Base-by-base conservation (phyloP, 2,329 filamentous ascomycete genomes). In the Pleomassaria siparia region DNA sequence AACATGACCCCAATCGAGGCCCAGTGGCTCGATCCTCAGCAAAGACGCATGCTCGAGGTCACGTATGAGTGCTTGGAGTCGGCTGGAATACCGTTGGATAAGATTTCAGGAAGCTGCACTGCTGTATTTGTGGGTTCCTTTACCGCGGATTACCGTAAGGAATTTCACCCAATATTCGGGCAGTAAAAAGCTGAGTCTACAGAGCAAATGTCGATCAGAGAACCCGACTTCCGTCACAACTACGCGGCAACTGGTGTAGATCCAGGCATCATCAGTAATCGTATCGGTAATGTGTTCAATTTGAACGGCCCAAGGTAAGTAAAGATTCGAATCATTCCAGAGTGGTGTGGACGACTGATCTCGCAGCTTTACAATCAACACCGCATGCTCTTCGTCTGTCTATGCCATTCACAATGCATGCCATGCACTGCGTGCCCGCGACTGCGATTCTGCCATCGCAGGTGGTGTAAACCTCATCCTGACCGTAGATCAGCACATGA, bases 1-100 rank as follows among this genome's bases (percentile, higher is more conserved):
- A 42, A 36, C 21, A 48, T 53, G 9, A 35, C 40, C 5, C 36
- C 44, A 7, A 15, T 26, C 11, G 55, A 58, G 16, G 51, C 54
- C 12, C 33, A 11, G 3, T 26, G 35, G 22, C 55, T 58, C 51
- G 55, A 58, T 30, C 54, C 55, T 10, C 48, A 53, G 25, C 51
- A 52, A 36, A 48, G 54, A 9, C 16, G 40, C 9, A 20, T 52
- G 6, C 46, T 58, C 4, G 53, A 58, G 40, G 44, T 46, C 2
- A 28, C 41, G 2, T 60, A 53, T 40, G 53, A 59, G 32, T 49
- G 49, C 1, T 36, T 60, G 1, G 58, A 62, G 36, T 53, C 48
- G 28, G 45, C 40, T 21, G 40, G 40, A 15, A 11, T 43, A 13
- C 11, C 28, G 3, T 8, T 21, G 3, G 28, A 32, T 7, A 5